Conservation (phyloP, 75 land plant species). For the Pinus albicaulis region DNA sequence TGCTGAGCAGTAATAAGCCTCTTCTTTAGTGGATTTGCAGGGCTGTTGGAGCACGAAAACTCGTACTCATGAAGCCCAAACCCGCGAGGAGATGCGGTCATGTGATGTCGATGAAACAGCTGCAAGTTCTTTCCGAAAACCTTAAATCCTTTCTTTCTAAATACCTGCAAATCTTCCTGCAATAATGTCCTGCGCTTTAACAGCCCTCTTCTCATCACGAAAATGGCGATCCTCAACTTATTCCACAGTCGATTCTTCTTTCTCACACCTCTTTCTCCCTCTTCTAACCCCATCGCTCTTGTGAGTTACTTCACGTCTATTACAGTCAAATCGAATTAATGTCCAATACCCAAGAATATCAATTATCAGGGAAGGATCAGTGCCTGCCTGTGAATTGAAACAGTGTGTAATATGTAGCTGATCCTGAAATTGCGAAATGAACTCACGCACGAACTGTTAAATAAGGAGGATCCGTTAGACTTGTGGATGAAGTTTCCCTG, state of each 20-base stretch:
- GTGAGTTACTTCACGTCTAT: too few species aligned
- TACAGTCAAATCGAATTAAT: too few species aligned
- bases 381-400: too few species aligned
- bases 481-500: too few species aligned
- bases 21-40: neutral
- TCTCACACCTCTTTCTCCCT: neutral
- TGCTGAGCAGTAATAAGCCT: neutral
- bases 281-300: too few species aligned
- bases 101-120: neutral
- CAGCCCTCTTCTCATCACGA: neutral
- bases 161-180: neutral
- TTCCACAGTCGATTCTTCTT: neutral
- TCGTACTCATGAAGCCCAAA: neutral
- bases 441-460: too few species aligned
- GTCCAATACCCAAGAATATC: too few species aligned
- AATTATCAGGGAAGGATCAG: too few species aligned
- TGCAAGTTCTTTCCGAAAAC: neutral
- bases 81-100: neutral
- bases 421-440: too few species aligned
- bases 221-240: neutral
- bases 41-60: conserved; percentile 1
- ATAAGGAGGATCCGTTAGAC: too few species aligned
- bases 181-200: neutral
- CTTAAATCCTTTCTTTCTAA: neutral
- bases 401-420: too few species aligned